These are phyloP conservation scores for Aspergillus campestris DNA, from an alignment of 495 filamentous ascomycete genomes.

Conservation along the genomic window DNA sequence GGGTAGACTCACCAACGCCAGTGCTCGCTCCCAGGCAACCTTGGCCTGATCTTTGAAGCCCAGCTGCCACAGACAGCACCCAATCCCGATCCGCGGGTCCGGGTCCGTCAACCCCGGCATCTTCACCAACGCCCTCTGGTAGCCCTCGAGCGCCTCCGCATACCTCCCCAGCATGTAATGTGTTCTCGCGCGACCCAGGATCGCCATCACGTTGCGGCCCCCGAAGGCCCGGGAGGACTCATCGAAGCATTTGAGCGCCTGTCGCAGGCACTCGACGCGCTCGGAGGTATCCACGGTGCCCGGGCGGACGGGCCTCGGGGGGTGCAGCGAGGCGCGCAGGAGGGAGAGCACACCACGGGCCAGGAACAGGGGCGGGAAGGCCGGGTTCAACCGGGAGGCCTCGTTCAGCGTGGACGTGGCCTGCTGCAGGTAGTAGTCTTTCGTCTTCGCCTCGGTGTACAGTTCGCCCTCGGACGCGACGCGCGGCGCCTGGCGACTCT, in stretches of 20 bases:
- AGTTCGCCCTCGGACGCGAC: constrained; percentile 53
- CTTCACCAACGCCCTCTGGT: constrained; percentile 76
- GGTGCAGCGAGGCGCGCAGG: constrained; percentile 75
- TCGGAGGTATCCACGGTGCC: constrained; percentile 62
- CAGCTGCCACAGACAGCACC: constrained; percentile 91
- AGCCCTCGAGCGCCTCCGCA: constrained; percentile 69
- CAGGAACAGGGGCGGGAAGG: constrained; percentile 78
- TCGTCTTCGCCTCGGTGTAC: constrained; percentile 69
- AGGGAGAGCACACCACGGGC: constrained; percentile 88
- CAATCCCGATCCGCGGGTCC: constrained; percentile 89
- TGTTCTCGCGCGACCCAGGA: constrained; percentile 76
- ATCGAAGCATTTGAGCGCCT: constrained; percentile 84
- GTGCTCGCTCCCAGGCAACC: constrained; percentile 75
- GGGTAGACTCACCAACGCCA: constrained; percentile 52
- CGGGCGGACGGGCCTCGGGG: constrained; percentile 53
- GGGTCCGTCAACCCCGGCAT: constrained; percentile 88
- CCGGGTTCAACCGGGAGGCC: constrained; percentile 84
- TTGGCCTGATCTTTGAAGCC: constrained; percentile 90
- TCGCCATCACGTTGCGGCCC: constrained; percentile 81
- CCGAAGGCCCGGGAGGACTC: constrained; percentile 78
- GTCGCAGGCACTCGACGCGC: constrained; percentile 67
- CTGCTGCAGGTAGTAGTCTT: constrained; percentile 86
- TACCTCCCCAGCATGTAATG: constrained; percentile 77
- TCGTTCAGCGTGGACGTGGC: constrained; percentile 89
- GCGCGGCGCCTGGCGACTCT: constrained; percentile 85